Evolutionary conservation across 495 filamentous ascomycete genomes (phyloP).

Genomic region (Hypomontagnella submonticulosa): DNA sequence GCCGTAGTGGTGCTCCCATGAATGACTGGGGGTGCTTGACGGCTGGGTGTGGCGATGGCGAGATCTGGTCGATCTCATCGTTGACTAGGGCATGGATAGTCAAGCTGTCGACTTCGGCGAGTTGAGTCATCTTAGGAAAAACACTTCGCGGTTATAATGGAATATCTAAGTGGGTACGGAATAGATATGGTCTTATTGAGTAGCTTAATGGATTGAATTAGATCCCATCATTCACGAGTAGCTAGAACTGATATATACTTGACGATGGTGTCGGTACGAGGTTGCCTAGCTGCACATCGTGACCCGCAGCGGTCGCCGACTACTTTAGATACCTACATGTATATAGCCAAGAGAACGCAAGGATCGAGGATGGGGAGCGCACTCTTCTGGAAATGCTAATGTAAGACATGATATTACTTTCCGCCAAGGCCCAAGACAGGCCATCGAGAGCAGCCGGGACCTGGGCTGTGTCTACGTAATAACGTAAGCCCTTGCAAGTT

Average conservation of each 20-base stretch:
- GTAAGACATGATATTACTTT: background rate
- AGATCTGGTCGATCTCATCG: constrained; percentile 68
- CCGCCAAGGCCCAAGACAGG: too few species aligned
- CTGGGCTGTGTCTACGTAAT: too few species aligned
- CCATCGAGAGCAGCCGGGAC: background rate
- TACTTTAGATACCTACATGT: constrained; percentile 2
- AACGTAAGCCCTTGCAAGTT: too few species aligned
- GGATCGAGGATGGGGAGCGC: background rate
- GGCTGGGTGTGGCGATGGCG: constrained; percentile 60
- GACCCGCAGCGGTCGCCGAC: constrained; percentile 19
- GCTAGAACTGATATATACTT: constrained; percentile 4
- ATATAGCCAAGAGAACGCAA: background rate
- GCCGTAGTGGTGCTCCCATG: constrained; percentile 51
- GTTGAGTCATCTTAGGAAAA: constrained; percentile 5
- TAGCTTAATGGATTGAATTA: background rate
- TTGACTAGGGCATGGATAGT: constrained; percentile 40
- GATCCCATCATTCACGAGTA: background rate
- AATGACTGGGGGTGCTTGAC: constrained; percentile 59
- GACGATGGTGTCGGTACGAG: background rate
- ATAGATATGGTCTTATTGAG: background rate
- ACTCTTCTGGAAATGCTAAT: background rate
- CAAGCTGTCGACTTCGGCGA: constrained; percentile 36
- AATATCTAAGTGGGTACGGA: background rate
- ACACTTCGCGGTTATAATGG: background rate
- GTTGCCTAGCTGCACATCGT: too few species aligned